Evolutionary conservation across 176 grass and related monocot genomes (phyloP).

Genomic region (Ensete ventricosum): DNA sequence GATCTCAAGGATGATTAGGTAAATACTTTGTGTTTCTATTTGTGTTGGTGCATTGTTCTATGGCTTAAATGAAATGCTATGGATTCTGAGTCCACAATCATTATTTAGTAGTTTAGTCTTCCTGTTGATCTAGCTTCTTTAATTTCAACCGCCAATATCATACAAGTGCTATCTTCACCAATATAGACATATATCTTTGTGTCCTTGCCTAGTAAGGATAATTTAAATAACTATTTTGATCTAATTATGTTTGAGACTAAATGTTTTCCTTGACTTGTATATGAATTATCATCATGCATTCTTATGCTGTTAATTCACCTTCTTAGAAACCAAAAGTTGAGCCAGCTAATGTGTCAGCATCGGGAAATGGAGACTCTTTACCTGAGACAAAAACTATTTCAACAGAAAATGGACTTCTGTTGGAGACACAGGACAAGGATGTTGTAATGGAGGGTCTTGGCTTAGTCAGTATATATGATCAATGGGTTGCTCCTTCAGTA

Average conservation of each 20-base stretch:
- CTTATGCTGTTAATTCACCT: neutral
- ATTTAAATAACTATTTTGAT: neutral
- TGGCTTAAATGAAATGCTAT: neutral
- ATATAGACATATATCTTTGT: too few relatives aligned
- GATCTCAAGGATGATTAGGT: neutral
- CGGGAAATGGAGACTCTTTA: slow-evolving; percentile 54
- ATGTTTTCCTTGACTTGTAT: neutral
- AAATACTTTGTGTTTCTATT: neutral
- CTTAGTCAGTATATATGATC: slow-evolving; percentile 55
- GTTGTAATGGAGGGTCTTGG: slow-evolving; percentile 78
- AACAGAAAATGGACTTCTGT: slow-evolving; percentile 48
- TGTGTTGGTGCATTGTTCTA: neutral
- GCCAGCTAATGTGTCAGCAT: slow-evolving; percentile 29
- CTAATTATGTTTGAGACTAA: neutral
- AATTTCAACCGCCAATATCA: neutral
- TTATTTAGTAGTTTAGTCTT: neutral
- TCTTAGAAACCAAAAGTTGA: slow-evolving; percentile 55
- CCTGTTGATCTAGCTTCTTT: neutral
- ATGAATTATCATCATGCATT: neutral
- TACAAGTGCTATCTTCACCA: too few relatives aligned
- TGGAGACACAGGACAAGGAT: slow-evolving; percentile 88
- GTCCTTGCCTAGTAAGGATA: neutral
- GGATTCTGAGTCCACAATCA: neutral
- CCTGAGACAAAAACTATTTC: slow-evolving; percentile 83
- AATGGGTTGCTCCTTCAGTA: slow-evolving; percentile 71